Percentiles rank a stretch among this genome's conserved stretches.
These are phyloP conservation scores for Candida patagonica DNA, from an alignment of 805 yeast species.

Conservation along the genomic window DNA sequence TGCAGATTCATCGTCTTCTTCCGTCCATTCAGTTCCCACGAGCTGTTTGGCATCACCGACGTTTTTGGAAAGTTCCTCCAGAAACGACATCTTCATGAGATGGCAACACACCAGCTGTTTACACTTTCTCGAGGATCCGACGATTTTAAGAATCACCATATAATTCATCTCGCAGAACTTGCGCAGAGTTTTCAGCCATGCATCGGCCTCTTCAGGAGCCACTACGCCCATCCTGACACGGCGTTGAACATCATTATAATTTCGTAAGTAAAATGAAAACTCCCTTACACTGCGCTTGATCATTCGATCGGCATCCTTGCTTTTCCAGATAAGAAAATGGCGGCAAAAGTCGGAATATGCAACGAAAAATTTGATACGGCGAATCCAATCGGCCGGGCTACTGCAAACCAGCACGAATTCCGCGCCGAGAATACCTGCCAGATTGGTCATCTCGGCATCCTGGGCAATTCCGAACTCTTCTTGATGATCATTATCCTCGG, in stretches of 20 bases:
- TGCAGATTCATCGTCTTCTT: conserved; percentile 1
- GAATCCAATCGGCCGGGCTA: conserved; percentile 10
- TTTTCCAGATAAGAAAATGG: conserved; percentile 13
- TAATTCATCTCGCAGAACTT: conserved; percentile 1
- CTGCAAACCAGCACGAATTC: conserved; percentile 13
- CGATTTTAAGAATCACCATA: conserved; percentile 2
- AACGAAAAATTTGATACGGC: conserved; percentile 14
- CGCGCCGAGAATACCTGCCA: conserved; percentile 8
- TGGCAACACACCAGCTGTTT: background rate
- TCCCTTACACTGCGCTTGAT: conserved; percentile 3
- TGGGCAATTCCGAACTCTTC: conserved; percentile 8
- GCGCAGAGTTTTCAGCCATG: background rate
- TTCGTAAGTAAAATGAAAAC: background rate
- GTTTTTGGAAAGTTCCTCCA: background rate
- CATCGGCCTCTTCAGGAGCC: background rate
- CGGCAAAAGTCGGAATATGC: conserved; percentile 12
- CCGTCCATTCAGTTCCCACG: conserved; percentile 3
- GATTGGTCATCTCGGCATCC: conserved; percentile 15
- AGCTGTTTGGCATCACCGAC: conserved; percentile 2
- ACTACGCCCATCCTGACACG: background rate
- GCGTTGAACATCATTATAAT: background rate
- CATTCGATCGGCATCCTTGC: conserved; percentile 10
- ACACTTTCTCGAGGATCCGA: background rate
- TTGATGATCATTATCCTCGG: background rate
- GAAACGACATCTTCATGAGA: background rate